Base-by-base conservation (phyloP, 345 rosid genomes). In the Rhodomyrtus tomentosa region DNA sequence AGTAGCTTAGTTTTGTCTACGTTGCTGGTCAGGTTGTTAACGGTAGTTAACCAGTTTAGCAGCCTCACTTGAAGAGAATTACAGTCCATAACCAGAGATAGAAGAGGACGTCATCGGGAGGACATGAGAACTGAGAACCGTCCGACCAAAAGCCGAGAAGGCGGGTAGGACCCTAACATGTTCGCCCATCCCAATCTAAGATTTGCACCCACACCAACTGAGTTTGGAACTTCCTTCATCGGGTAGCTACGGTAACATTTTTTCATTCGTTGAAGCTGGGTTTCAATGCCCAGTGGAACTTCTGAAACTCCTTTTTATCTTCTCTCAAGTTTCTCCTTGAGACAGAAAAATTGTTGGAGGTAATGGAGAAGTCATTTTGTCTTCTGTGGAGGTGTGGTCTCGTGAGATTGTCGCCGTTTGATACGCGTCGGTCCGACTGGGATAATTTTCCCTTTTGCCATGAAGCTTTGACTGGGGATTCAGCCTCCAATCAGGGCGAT, bases 131-230 rank as follows among this genome's bases (percentile, higher is more conserved):
- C n/a, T n/a, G 27, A 42, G 5, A 80, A 42, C 38, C 36, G 84
- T 88, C 27, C 29, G 81, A 52, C 24, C 80, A 68, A 73, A 84
- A 72, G n/a, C n/a, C n/a, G n/a, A n/a, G n/a, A n/a, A n/a, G n/a
- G n/a, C n/a, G n/a, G n/a, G n/a, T n/a, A n/a, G n/a, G n/a, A n/a
- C n/a, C 74, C 74, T 15, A 16, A 15, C 74, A 32, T 29, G 74
- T 49, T 81, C 13, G 50, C 42, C 29, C 1, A 18, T 11, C 52
- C 81, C 42, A 13, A 48, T 14, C 52, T 13, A 48, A 6, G 4
- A 22, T 80, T 48, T 2, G 16, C 51, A 24, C 82, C 29, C 51
- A 1, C 81, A 1, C 14, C 29, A 5, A 21, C 52, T 45, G 82
- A 48, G 48, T 48, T 40, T 24, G 5, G 45, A 45, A 12, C 52